These are phyloP conservation scores for Hymenoscyphus fraxineus DNA, from an alignment of 2,329 filamentous ascomycete genomes.

Conservation along the genomic window DNA sequence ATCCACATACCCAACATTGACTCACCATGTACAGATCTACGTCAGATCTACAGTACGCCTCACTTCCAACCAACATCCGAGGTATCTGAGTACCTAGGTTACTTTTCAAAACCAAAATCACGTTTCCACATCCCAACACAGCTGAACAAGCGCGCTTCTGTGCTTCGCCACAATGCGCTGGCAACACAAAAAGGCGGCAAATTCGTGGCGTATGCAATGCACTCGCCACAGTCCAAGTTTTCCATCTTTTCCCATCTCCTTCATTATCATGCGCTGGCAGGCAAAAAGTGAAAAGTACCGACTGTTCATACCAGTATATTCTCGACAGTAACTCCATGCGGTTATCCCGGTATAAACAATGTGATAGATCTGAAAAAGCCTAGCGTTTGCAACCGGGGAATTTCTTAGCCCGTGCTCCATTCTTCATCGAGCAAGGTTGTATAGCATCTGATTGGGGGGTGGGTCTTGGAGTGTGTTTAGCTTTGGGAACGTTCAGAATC, in stretches of 20 bases:
- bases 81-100: background rate
- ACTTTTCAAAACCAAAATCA: slow-evolving; percentile 14
- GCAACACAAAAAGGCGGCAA: slow-evolving; percentile 15
- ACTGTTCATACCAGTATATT: background rate
- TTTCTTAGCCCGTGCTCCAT: slow-evolving; percentile 18
- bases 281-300: slow-evolving; percentile 6
- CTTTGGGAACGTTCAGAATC: slow-evolving; percentile 25
- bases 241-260: slow-evolving; percentile 8
- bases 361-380: background rate
- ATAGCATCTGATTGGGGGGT: slow-evolving; percentile 26
- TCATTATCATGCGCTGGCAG: slow-evolving; percentile 22
- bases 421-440: slow-evolving; percentile 24
- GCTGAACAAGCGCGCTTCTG: slow-evolving; percentile 28
- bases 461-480: slow-evolving; percentile 14
- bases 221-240: slow-evolving; percentile 16
- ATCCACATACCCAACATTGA: background rate
- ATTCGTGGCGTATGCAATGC: slow-evolving; percentile 27
- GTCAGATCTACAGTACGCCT: background rate
- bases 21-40: background rate
- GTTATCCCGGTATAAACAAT: slow-evolving; percentile 7
- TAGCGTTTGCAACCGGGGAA: slow-evolving; percentile 8
- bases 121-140: slow-evolving; percentile 22
- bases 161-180: slow-evolving; percentile 26
- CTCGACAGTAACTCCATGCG: background rate
- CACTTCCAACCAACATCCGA: slow-evolving; percentile 6